Percentiles rank a stretch among this genome's conserved stretches.
These are phyloP conservation scores for Beta lomatogona DNA, from an alignment of 179 eudicot species.

Conservation along the genomic window DNA sequence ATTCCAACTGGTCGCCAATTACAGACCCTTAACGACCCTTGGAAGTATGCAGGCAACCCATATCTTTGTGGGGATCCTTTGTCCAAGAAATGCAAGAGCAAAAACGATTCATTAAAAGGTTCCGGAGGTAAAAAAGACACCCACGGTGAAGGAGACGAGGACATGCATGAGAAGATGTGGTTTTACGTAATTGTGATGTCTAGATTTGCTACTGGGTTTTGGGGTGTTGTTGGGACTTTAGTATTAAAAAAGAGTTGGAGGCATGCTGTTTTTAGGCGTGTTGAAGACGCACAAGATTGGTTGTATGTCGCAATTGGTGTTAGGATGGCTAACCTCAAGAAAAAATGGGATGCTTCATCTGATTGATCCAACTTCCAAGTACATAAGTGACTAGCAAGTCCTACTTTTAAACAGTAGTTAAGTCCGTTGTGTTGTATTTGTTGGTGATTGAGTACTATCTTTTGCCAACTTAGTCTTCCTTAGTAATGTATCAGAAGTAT, in stretches of 20 bases:
- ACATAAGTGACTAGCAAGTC: too few species aligned
- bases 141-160: not conserved
- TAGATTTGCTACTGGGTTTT: constrained; percentile 24
- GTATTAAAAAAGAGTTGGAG: constrained; percentile 17
- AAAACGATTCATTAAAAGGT: not conserved
- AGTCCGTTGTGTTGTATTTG: too few species aligned
- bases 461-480: not conserved
- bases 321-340: constrained; percentile 1
- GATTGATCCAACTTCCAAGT: not conserved
- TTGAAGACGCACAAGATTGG: constrained; percentile 19
- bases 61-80: constrained; percentile 17
- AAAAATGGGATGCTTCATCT: not conserved
- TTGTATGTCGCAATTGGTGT: constrained; percentile 2
- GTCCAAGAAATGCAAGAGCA: constrained; percentile 11
- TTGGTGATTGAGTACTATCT: too few species aligned
- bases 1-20: constrained; percentile 20
- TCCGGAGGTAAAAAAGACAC: not conserved
- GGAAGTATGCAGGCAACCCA: constrained; percentile 8
- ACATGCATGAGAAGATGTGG: constrained; percentile 22
- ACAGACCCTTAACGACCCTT: constrained; percentile 12
- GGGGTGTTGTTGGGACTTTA: constrained; percentile 20
- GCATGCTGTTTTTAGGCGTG: not conserved
- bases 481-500: not conserved
- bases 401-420: too few species aligned
- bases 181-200: constrained; percentile 25